A percentile compares a stretch with the other conserved stretches of the same genome.
Conservation (phyloP, 352 stramenopile species). For the Phytopythium helicoides region DNA sequence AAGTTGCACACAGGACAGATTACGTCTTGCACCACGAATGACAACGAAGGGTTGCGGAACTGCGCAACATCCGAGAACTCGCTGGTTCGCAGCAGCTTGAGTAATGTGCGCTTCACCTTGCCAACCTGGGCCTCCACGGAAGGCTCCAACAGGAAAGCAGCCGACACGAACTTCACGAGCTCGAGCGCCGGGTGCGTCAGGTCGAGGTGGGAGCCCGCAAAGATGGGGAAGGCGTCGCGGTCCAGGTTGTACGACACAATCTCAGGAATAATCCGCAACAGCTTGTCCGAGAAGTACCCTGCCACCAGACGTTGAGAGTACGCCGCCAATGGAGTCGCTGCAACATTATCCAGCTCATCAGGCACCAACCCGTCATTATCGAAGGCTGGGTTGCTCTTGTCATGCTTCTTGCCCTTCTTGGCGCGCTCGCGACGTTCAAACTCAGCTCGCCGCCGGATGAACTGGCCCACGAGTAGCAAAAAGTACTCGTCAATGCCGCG, state of each 20-base stretch:
- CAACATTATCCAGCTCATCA: conserved; percentile 40
- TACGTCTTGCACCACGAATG: conserved; percentile 95
- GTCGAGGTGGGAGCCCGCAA: conserved; percentile 81
- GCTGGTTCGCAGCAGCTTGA: conserved; percentile 78
- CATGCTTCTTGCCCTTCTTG: conserved; percentile 7
- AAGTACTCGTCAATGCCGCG: conserved; percentile 86
- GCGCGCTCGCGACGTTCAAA: conserved; percentile 35
- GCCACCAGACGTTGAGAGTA: conserved; percentile 73
- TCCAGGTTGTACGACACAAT: conserved; percentile 72
- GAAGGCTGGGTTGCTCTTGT: conserved; percentile 8
- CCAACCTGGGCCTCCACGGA: conserved; percentile 89
- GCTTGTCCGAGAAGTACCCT: conserved; percentile 76
- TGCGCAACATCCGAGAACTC: conserved; percentile 78
- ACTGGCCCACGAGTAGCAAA: conserved; percentile 85
- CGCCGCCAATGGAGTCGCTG: conserved; percentile 48
- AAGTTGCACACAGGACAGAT: conserved; percentile 97
- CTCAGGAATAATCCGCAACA: conserved; percentile 74
- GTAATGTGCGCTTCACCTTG: conserved; percentile 89
- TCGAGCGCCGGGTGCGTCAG: conserved; percentile 93
- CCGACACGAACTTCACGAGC: conserved; percentile 95
- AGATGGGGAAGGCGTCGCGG: conserved; percentile 70
- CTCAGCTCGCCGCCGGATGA: conserved; percentile 75
- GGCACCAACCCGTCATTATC: no score
- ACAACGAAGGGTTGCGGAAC: conserved; percentile 94
- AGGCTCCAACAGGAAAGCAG: conserved; percentile 92